These are phyloP conservation scores for Hyaloperonospora arabidopsidis DNA, from an alignment of 352 stramenopile genomes.

Conservation along the genomic window DNA sequence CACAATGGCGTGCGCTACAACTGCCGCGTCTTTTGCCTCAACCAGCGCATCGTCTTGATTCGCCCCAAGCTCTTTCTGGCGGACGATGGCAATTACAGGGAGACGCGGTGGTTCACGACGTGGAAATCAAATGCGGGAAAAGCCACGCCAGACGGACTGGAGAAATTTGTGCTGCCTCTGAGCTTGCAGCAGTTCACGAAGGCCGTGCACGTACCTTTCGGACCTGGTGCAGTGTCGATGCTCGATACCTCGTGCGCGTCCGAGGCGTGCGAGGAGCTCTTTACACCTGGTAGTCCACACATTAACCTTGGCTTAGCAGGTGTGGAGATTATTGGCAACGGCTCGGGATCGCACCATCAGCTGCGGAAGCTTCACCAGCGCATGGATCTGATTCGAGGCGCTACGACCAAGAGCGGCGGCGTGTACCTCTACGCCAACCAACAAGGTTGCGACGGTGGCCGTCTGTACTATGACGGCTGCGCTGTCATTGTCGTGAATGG, in stretches of 20 bases:
- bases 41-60: conserved; percentile 93
- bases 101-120: conserved; percentile 90
- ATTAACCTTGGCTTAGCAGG: conserved; percentile 91
- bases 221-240: conserved; percentile 66
- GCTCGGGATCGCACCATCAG: conserved; percentile 95
- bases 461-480: conserved; percentile 97
- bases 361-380: conserved; percentile 90
- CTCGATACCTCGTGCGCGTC: conserved; percentile 86
- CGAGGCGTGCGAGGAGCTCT: conserved; percentile 98
- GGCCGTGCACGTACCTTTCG: conserved; percentile 74
- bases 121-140: conserved; percentile 48
- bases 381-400: conserved; percentile 87
- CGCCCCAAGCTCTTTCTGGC: conserved; percentile 91
- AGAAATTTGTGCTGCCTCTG: conserved; percentile 71
- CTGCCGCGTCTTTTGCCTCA: conserved; percentile 92
- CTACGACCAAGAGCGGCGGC: conserved; percentile 93
- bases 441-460: conserved; percentile 94
- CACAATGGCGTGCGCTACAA: conserved; percentile 96
- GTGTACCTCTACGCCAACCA: conserved; percentile 98
- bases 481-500: conserved; percentile 97
- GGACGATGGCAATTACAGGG: conserved; percentile 97
- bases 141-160: conserved; percentile 34
- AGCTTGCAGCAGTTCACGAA: conserved; percentile 81
- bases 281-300: conserved; percentile 92
- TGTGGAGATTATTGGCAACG: conserved; percentile 97